These are phyloP conservation scores for Aquilaria malaccensis DNA, from an alignment of 345 rosid species.

Conservation along the genomic window DNA sequence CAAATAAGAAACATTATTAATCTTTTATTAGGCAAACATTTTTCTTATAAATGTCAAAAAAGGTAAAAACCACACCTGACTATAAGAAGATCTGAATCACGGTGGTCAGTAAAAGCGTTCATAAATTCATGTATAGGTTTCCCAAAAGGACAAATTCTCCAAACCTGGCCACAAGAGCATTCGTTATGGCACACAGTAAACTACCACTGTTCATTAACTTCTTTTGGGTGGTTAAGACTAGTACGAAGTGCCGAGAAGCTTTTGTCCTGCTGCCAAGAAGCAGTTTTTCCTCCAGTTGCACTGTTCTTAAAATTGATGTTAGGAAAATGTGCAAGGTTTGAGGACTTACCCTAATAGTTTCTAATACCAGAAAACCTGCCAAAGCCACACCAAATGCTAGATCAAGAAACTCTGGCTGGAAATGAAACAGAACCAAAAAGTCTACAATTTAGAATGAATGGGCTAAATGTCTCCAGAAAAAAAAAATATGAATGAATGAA, in stretches of 20 bases:
- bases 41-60: constrained; percentile 5
- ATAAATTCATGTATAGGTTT: constrained; percentile 69
- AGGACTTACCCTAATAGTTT: constrained; percentile 79
- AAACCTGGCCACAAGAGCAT: constrained; percentile 43
- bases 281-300: no score
- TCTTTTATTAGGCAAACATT: not conserved
- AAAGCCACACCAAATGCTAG: constrained; percentile 96
- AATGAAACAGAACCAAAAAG: constrained; percentile 15
- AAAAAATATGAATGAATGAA: not conserved
- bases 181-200: constrained; percentile 10
- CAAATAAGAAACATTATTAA: constrained; percentile 6
- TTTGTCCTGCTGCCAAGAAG: no score
- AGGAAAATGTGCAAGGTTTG: not conserved
- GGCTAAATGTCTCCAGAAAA: not conserved
- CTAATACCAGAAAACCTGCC: constrained; percentile 69
- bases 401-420: constrained; percentile 89
- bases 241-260: no score
- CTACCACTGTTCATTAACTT: not conserved
- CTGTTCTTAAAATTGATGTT: not conserved
- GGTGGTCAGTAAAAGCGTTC: constrained; percentile 97
- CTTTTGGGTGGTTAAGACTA: no score
- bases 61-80: constrained; percentile 47
- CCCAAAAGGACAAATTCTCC: constrained; percentile 90
- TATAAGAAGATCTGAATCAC: constrained; percentile 88
- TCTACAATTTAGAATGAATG: constrained; percentile 1